Conservation (phyloP, 805 yeast genomes). For the Ogataea philodendri region DNA sequence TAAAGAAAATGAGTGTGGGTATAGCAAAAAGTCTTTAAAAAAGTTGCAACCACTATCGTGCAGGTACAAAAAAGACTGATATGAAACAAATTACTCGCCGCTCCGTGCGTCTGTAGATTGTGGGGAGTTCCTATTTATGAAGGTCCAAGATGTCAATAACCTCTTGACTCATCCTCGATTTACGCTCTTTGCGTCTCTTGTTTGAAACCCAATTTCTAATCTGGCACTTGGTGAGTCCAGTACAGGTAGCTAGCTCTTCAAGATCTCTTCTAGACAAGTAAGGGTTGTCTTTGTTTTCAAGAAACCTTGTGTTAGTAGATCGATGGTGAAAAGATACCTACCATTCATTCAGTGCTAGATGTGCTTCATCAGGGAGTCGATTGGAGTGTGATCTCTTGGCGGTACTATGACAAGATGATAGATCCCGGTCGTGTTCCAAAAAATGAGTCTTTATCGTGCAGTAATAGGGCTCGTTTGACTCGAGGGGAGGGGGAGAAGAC, state of each 20-base stretch:
- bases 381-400: neutral
- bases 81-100: slow-evolving; percentile 4
- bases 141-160: neutral
- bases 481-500: too few species aligned
- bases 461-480: too few species aligned
- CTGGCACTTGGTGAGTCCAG: slow-evolving; percentile 19
- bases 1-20: neutral
- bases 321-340: slow-evolving; percentile 3
- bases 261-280: slow-evolving; percentile 19
- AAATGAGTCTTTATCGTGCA: slow-evolving; percentile 1
- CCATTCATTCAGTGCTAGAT: slow-evolving; percentile 7
- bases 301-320: slow-evolving; percentile 16
- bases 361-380: slow-evolving; percentile 7
- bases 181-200: slow-evolving; percentile 16
- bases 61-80: neutral
- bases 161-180: slow-evolving; percentile 2
- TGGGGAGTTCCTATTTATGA: neutral
- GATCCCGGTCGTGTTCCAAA: too few species aligned
- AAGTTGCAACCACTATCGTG: slow-evolving; percentile 4
- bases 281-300: slow-evolving; percentile 20
- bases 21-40: neutral
- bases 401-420: neutral
- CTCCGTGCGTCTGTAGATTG: neutral
- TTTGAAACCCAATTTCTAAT: slow-evolving; percentile 24
- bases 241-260: slow-evolving; percentile 9